A percentile compares a stretch with the other conserved stretches of the same genome.
Conservation (phyloP, 768 basidiomycete species). For the Russula sp. region DNA sequence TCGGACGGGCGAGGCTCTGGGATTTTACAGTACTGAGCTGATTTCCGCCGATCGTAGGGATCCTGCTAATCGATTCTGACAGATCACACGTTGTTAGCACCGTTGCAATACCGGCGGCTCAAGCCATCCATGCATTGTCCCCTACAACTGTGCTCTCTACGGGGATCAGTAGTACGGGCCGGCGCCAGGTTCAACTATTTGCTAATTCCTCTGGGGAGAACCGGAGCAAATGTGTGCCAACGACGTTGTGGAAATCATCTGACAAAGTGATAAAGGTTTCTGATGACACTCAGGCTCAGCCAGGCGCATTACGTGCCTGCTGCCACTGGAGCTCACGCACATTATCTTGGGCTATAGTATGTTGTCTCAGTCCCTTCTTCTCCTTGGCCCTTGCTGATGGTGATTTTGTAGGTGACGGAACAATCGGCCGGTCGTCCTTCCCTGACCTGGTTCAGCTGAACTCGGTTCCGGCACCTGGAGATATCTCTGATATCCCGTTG, state of each 20-base stretch:
- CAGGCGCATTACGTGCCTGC: constrained; percentile 31
- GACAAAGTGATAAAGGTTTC: constrained; percentile 12
- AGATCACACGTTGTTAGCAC: constrained; percentile 28
- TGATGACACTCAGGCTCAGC: neutral
- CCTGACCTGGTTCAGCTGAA: constrained; percentile 23
- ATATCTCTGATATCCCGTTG: constrained; percentile 48
- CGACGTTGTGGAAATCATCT: constrained; percentile 34
- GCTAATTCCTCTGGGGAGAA: constrained; percentile 4
- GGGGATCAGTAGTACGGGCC: constrained; percentile 22
- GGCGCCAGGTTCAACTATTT: constrained; percentile 13
- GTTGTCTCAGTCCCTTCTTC: neutral
- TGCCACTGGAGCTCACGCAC: constrained; percentile 53
- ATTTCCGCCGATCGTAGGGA: neutral
- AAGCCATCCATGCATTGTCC: constrained; percentile 21
- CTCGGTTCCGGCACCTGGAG: constrained; percentile 35
- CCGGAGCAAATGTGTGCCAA: constrained; percentile 26
- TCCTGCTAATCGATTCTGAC: constrained; percentile 1
- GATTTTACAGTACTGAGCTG: constrained; percentile 19
- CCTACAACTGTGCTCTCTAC: constrained; percentile 32
- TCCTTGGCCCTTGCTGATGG: neutral
- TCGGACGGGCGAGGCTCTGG: neutral
- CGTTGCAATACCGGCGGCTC: constrained; percentile 11
- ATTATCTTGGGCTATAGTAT: constrained; percentile 62
- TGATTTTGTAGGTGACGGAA: constrained; percentile 35
- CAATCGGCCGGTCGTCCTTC: constrained; percentile 35